phyloP scores from a whole-genome alignment of 1,284 basidiomycete genomes.

The Trichosporon faecale region DNA sequence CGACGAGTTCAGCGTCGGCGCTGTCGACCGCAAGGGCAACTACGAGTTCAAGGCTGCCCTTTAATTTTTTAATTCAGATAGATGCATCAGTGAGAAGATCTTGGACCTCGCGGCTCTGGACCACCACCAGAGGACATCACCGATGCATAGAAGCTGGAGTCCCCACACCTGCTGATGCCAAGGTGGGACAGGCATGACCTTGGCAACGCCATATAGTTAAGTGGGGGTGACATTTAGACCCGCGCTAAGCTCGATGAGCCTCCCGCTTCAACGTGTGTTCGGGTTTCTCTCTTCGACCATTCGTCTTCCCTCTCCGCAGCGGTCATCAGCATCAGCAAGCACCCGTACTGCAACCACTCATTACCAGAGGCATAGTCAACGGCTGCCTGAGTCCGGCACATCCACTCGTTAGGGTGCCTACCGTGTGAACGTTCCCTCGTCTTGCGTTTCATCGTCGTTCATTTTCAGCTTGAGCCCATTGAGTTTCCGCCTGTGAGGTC shows the following conservation, averaged over 20 bases:
- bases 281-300: neutral
- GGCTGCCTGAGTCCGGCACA: constrained; percentile 8
- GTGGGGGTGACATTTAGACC: neutral
- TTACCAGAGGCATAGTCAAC: constrained; percentile 8
- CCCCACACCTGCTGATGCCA: neutral
- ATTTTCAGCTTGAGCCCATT: neutral
- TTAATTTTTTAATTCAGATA: neutral
- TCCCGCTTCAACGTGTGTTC: neutral
- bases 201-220: neutral
- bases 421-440: neutral
- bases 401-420: neutral
- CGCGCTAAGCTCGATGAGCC: neutral
- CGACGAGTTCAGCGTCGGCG: constrained; percentile 64
- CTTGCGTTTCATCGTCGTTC: constrained; percentile 6
- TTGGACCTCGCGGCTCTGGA: too few species aligned
- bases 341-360: constrained; percentile 7
- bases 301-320: constrained; percentile 4
- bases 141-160: neutral
- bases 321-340: constrained; percentile 6
- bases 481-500: neutral
- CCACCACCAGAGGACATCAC: neutral
- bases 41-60: constrained; percentile 58
- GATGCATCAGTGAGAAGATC: neutral
- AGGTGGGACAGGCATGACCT: neutral
- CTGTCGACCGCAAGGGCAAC: constrained; percentile 66